Conservation (phyloP, 345 rosid species). For the Salix caprea region DNA sequence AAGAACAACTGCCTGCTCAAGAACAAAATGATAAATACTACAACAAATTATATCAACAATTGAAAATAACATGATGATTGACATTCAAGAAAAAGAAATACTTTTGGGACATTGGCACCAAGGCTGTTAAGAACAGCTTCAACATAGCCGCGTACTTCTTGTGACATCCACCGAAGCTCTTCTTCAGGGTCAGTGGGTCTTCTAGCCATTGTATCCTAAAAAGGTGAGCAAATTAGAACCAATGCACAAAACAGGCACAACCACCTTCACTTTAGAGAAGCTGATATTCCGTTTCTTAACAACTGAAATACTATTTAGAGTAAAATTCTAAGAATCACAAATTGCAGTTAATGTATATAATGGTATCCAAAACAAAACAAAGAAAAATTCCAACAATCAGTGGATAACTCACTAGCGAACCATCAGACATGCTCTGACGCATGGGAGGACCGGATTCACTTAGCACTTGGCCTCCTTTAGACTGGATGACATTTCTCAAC, state of each 20-base stretch:
- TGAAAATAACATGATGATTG: not conserved
- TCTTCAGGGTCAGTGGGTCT: constrained; percentile 97
- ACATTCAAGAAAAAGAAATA: constrained; percentile 21
- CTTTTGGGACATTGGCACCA: constrained; percentile 98
- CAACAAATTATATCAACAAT: not conserved
- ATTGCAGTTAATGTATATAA: not conserved
- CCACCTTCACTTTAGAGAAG: not conserved
- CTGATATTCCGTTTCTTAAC: not conserved
- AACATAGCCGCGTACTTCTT: constrained; percentile 98
- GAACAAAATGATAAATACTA: constrained; percentile 12
- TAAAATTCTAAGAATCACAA: not conserved
- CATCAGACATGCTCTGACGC: constrained; percentile 94
- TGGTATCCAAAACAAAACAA: constrained; percentile 17
- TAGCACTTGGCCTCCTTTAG: constrained; percentile 60
- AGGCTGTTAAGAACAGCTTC: constrained; percentile 99
- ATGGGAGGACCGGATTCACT: constrained; percentile 51
- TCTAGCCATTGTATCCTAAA: constrained; percentile 85
- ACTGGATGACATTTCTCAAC: constrained; percentile 60
- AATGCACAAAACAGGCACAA: not conserved
- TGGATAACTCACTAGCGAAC: constrained; percentile 84
- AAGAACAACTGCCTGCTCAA: constrained; percentile 89
- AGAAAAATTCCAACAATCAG: not conserved
- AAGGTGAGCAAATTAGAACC: not conserved
- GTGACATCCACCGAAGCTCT: constrained; percentile 99
- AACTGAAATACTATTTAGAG: not conserved